Evolutionary conservation across 2,329 filamentous ascomycete species (phyloP), one percentile per base, ranked within the genome.

Genomic region (Paraphoma chrysanthemicola): DNA sequence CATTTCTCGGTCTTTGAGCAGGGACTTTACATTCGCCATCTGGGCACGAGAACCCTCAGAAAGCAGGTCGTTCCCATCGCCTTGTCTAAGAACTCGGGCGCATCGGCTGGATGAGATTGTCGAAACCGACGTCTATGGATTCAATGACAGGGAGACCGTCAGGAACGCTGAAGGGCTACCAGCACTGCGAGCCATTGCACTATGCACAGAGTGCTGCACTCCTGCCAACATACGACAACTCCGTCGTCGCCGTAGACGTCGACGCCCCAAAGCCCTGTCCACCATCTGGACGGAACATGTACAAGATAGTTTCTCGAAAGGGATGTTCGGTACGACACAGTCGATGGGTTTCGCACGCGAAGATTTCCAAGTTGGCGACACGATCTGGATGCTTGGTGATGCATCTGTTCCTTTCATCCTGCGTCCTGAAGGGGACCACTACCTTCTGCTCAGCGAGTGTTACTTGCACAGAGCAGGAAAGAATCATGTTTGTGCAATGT

Each of bases 381-480:
- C 33, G 14, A 52, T 63, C 6, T 63, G 57, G 57, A 48, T 41
- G 10, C 16, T 66, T 10, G 36, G 52, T 31, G 56, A 53, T 23
- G 33, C 39, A 1, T 39, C 50, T 33, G 54, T 57, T 1, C 48
- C 61, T 1, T 55, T 62, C n/a, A 36, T 59, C 9, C 33, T 66
- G 10, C 30, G 58, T 17, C 51, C 42, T n/a, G 48, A 53, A 1
- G 45, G 54, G 1, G 12, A 42, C 12, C 56, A 59, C 51, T 63
- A 58, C 29, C 36, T 56, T 6, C 12, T 66, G 8, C 16, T 63
- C 6, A 54, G 63, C 1, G 55, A 59, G 30, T 66, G 60, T 52
- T 62, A 62, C 39, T 17, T 61, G 9, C 53, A 59, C 38, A 41
- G 52, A 11, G 55, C 56, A 59, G 14, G 38, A 43, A 6, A 23